Percentiles rank a stretch among this genome's conserved stretches.
Conservation (phyloP, 805 yeast genomes). For the Pichia cephalocereana region DNA sequence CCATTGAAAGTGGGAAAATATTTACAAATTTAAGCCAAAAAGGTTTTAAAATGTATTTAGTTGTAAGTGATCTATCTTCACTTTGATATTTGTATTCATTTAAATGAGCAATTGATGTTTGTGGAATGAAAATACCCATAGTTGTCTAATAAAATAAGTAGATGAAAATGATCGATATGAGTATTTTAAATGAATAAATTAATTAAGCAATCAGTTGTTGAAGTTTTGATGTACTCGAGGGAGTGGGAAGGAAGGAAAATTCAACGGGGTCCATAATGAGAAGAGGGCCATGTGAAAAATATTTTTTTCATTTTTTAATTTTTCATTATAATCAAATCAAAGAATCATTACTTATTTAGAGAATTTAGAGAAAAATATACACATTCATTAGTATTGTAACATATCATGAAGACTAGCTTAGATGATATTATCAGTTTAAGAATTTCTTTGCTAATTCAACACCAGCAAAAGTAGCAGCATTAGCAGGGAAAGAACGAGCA, state of each 20-base stretch:
- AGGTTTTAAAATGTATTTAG: conserved; percentile 68
- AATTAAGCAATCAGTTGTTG: too few relatives aligned
- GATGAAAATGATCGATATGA: too few relatives aligned
- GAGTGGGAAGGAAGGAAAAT: too few relatives aligned
- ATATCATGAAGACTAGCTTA: too few relatives aligned
- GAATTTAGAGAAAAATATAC: too few relatives aligned
- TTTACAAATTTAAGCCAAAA: conserved; percentile 71
- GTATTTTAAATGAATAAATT: too few relatives aligned
- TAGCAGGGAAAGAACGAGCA: conserved; percentile 93
- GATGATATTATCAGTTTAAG: conserved; percentile 4
- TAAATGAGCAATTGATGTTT: conserved; percentile 6
- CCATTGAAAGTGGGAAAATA: conserved; percentile 78
- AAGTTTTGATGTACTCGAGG: too few relatives aligned
- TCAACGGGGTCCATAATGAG: too few relatives aligned
- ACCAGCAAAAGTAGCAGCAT: conserved; percentile 97
- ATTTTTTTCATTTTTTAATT: too few relatives aligned
- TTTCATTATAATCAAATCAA: not conserved
- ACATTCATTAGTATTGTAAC: too few relatives aligned
- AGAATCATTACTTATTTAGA: not conserved
- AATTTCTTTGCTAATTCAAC: conserved; percentile 63
- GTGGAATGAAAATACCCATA: conserved; percentile 12
- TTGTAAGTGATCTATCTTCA: conserved; percentile 72
- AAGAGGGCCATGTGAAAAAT: too few relatives aligned
- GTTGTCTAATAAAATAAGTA: too few relatives aligned
- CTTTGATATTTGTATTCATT: conserved; percentile 40